phyloP scores from a whole-genome alignment of 805 yeast genomes.

The Metschnikowia lochheadii region DNA sequence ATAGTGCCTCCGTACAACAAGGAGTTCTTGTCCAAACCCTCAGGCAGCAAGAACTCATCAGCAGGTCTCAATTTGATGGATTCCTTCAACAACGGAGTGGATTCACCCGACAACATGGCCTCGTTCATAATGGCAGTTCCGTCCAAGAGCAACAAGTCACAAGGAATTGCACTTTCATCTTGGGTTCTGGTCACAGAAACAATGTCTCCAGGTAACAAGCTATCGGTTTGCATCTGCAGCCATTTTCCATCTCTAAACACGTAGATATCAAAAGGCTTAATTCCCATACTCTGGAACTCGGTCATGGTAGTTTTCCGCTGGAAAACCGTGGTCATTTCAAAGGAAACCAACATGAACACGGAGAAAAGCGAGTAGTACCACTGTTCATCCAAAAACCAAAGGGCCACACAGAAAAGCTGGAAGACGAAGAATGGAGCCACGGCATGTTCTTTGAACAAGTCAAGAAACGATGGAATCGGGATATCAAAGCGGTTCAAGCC shows the following conservation, averaged over 20 bases:
- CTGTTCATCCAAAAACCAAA: conserved; percentile 94
- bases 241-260: conserved; percentile 70
- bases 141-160: conserved; percentile 80
- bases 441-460: conserved; percentile 94
- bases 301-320: conserved; percentile 93
- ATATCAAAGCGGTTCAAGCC: conserved; percentile 90
- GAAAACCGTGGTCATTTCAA: conserved; percentile 91
- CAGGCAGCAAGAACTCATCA: conserved; percentile 62
- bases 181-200: conserved; percentile 83
- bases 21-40: conserved; percentile 85
- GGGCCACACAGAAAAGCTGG: conserved; percentile 90
- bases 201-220: conserved; percentile 85
- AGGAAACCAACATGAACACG: conserved; percentile 84
- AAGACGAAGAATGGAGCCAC: conserved; percentile 97
- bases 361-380: conserved; percentile 95
- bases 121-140: conserved; percentile 96
- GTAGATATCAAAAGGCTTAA: conserved; percentile 80
- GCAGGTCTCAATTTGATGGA: conserved; percentile 80
- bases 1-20: conserved; percentile 93
- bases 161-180: conserved; percentile 90
- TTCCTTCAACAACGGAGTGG: conserved; percentile 93
- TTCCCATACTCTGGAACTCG: conserved; percentile 96
- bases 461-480: conserved; percentile 88
- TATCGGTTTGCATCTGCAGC: conserved; percentile 64
- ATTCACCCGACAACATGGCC: conserved; percentile 98